phyloP scores from a whole-genome alignment of 2,329 filamentous ascomycete species.

The Colletotrichum endophyticum region DNA sequence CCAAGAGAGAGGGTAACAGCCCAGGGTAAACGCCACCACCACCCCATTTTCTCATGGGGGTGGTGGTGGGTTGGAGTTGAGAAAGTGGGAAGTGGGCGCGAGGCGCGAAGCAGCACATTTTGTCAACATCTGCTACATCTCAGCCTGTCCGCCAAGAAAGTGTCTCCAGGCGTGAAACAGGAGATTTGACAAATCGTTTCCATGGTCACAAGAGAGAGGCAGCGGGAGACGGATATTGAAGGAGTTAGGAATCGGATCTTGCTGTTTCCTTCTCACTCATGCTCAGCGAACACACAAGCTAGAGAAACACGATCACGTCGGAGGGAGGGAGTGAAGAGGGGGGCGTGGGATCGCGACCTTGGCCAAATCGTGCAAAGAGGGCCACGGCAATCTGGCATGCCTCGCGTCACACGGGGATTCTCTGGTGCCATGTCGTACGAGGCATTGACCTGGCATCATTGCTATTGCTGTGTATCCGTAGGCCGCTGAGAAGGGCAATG shows the following conservation, averaged over 20 bases:
- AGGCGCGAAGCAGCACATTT: neutral
- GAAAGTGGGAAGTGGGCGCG: neutral
- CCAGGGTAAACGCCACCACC: neutral
- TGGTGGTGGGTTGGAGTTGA: neutral
- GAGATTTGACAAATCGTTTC: constrained; percentile 9
- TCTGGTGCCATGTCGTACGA: constrained; percentile 10
- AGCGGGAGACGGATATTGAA: neutral
- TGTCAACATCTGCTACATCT: constrained; percentile 3
- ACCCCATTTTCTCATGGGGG: neutral
- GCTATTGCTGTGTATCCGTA: neutral
- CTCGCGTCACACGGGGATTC: constrained; percentile 1
- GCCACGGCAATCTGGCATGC: constrained; percentile 16
- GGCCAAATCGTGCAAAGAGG: neutral
- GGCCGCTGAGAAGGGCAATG: neutral
- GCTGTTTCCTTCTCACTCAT: neutral
- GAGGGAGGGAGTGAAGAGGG: neutral
- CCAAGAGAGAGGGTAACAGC: neutral
- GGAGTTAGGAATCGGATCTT: neutral
- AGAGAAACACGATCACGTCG: neutral
- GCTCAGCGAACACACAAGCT: fast-evolving
- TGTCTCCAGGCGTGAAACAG: constrained; percentile 16
- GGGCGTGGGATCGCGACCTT: neutral
- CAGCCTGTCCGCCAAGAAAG: constrained; percentile 15
- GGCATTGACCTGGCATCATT: neutral
- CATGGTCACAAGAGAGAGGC: neutral